phyloP scores from a whole-genome alignment of 2,329 filamentous ascomycete genomes.

The Fusarium odoratissimum region DNA sequence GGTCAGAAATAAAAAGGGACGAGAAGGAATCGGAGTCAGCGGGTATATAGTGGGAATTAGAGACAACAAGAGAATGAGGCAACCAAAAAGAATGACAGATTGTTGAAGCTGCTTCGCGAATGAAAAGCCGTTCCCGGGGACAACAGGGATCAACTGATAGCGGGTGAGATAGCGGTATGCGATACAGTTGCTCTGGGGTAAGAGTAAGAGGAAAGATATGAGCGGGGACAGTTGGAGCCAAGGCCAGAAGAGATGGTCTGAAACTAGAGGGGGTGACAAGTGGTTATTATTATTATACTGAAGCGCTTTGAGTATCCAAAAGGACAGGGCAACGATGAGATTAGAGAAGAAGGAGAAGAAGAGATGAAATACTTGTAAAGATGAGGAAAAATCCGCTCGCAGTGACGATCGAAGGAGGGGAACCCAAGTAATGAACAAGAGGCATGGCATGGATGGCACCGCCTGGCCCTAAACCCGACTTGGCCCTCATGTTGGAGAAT shows the following conservation, averaged over 20 bases:
- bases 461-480: slow-evolving; percentile 29
- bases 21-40: slow-evolving; percentile 15
- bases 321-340: background rate
- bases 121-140: slow-evolving; percentile 24
- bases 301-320: background rate
- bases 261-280: background rate
- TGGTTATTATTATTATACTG: slow-evolving; percentile 4
- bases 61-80: slow-evolving; percentile 12
- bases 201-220: slow-evolving; percentile 44
- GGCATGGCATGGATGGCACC: slow-evolving; percentile 17
- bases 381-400: slow-evolving; percentile 14
- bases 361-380: slow-evolving; percentile 13
- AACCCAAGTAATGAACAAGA: slow-evolving; percentile 14
- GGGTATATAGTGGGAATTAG: slow-evolving; percentile 2
- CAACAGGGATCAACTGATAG: slow-evolving; percentile 43
- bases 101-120: slow-evolving; percentile 33
- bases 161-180: slow-evolving; percentile 46
- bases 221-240: slow-evolving; percentile 34
- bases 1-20: background rate
- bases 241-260: background rate
- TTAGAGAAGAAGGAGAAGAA: background rate
- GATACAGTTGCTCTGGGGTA: slow-evolving; percentile 44
- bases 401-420: slow-evolving; percentile 29
- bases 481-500: slow-evolving; percentile 21
- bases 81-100: slow-evolving; percentile 34